Conservation (phyloP, 495 filamentous ascomycete species). For the Aspergillus heteromorphus region DNA sequence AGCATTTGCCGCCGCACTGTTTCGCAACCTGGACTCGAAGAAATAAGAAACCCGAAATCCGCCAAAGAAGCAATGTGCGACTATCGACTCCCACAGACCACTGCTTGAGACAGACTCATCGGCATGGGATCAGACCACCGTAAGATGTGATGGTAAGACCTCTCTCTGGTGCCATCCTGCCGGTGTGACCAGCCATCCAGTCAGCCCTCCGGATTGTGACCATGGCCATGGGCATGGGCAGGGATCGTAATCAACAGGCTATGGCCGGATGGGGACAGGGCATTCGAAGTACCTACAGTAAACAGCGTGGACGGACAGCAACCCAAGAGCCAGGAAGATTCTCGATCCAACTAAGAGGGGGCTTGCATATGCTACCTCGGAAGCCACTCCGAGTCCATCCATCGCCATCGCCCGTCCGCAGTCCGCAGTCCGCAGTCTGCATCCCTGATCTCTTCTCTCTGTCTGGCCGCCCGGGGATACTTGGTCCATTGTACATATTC, state of each 20-base stretch:
- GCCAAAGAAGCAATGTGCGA: conserved; percentile 15
- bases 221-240: not conserved
- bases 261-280: not conserved
- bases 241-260: not conserved
- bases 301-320: not conserved
- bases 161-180: conserved; percentile 4
- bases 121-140: conserved; percentile 11
- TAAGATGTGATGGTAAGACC: conserved; percentile 1
- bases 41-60: too few relatives aligned
- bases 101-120: not conserved
- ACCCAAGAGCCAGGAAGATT: conserved; percentile 5
- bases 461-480: not conserved
- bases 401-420: not conserved
- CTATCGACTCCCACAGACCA: conserved; percentile 5
- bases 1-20: too few relatives aligned
- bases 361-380: conserved; percentile 22
- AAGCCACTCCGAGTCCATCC: conserved; percentile 15
- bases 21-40: too few relatives aligned
- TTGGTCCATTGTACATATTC: not conserved
- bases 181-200: not conserved
- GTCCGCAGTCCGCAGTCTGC: not conserved
- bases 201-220: not conserved
- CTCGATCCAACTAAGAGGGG: conserved; percentile 16
- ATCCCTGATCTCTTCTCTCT: not conserved
- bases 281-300: too few relatives aligned